A percentile compares a stretch with the other conserved stretches of the same genome.
Evolutionary conservation across 352 stramenopile species (phyloP).

Genomic region (Phytophthora fragariaefolia): DNA sequence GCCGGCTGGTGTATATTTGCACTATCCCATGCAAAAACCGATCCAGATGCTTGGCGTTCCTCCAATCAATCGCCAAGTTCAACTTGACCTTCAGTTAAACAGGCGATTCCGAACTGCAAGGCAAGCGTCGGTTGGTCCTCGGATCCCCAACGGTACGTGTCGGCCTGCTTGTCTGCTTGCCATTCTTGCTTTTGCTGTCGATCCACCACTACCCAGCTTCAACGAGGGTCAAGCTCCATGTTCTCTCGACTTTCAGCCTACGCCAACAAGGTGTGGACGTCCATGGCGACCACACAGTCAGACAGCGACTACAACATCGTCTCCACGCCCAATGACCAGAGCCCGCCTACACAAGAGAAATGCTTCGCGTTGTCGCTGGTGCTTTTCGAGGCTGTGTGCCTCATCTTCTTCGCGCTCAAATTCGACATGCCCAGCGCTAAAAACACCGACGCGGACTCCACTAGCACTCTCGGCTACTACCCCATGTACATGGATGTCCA

Average conservation of each 20-base stretch:
- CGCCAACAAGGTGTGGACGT: slow-evolving; percentile 1
- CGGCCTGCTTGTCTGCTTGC: neutral
- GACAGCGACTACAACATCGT: slow-evolving; percentile 8
- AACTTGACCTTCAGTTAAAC: slow-evolving; percentile 10
- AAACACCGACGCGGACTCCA: slow-evolving; percentile 1
- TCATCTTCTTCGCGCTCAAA: slow-evolving; percentile 55
- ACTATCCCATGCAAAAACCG: neutral
- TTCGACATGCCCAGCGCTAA: slow-evolving; percentile 48
- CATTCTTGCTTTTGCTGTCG: neutral
- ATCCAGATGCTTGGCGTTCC: neutral
- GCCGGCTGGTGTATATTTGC: neutral
- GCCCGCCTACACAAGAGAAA: slow-evolving; percentile 1
- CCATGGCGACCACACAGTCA: neutral
- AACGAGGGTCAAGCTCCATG: neutral
- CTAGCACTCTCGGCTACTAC: slow-evolving; percentile 34
- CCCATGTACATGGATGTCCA: slow-evolving; percentile 82
- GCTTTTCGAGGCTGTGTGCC: slow-evolving; percentile 50
- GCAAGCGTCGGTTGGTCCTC: slow-evolving; percentile 6
- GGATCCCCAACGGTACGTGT: neutral
- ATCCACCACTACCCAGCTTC: neutral
- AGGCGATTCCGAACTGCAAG: neutral
- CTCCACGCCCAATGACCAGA: neutral
- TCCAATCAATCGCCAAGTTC: slow-evolving; percentile 10
- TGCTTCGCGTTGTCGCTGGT: slow-evolving; percentile 50
- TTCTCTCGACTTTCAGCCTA: slow-evolving; percentile 3